Percentiles rank a stretch among this genome's conserved stretches.
These are phyloP conservation scores for Cnidoscolus chayamansa DNA, from an alignment of 441 rosid genomes.

Conservation along the genomic window DNA sequence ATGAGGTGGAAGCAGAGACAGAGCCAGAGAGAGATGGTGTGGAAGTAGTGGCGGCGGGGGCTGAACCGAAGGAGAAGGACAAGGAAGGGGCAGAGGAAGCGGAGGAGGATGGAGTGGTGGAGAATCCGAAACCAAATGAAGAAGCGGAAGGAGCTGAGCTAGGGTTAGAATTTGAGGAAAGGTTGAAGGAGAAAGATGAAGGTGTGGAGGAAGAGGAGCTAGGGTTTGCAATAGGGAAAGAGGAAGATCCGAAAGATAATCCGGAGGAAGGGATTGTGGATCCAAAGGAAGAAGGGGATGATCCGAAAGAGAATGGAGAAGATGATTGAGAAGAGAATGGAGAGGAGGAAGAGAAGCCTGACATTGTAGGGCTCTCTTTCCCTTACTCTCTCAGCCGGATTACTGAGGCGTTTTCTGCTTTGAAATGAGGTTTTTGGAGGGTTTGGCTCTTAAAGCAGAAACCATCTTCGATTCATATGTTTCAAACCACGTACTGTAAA, in stretches of 20 bases:
- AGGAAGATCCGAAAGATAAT: constrained; percentile 44
- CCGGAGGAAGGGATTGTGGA: constrained; percentile 30
- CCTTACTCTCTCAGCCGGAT: background rate
- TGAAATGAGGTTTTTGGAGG: constrained; percentile 3
- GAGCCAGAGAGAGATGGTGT: constrained; percentile 33
- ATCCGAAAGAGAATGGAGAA: constrained; percentile 20
- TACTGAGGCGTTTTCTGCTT: background rate
- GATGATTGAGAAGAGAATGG: constrained; percentile 24
- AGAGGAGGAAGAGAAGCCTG: constrained; percentile 29
- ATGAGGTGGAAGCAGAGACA: constrained; percentile 14
- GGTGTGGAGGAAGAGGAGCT: constrained; percentile 24
- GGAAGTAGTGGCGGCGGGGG: constrained; percentile 29
- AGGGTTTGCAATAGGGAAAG: constrained; percentile 32
- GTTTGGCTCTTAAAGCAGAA: background rate
- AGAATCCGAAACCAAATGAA: constrained; percentile 22
- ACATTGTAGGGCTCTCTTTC: constrained; percentile 24
- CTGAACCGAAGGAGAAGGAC: constrained; percentile 29
- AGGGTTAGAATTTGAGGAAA: constrained; percentile 17
- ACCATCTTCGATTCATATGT: too few relatives aligned
- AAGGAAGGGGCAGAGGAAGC: constrained; percentile 27
- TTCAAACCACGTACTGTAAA: too few relatives aligned
- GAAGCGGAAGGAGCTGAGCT: constrained; percentile 20
- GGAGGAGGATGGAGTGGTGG: constrained; percentile 26
- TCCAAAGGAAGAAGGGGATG: constrained; percentile 27
- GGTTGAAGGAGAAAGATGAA: constrained; percentile 4